Evolutionary conservation across 2,329 filamentous ascomycete species (phyloP), one percentile per base, ranked within the genome.

Genomic region (Tolypocladium tundrense): DNA sequence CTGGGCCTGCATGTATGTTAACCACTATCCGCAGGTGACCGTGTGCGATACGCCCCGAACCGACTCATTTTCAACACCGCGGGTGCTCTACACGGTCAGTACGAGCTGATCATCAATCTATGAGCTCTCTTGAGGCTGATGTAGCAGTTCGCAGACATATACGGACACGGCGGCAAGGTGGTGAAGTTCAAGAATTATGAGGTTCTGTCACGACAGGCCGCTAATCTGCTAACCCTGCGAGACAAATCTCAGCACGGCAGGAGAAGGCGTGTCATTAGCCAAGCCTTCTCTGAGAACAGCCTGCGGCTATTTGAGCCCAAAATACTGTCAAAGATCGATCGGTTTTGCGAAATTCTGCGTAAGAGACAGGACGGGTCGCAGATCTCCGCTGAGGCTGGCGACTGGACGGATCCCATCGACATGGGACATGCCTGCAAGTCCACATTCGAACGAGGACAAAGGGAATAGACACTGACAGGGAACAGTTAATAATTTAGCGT

Each of bases 11-110:
- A 27, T 3, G n/a, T 16, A 13, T 45, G 8, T 11, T 45, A 8
- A 45, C 21, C 21, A 6, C 43, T 45, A 2, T 27, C n/a, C 6
- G 27, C 37, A 59, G 53, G 58, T 4, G 43, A 60, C 41, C 59
- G 65, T 9, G 62, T 73, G 54, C 64, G 69, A 27, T 60, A 73
- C 37, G 69, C 59, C 24, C 71, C 70, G 0, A 70, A 68, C 57
- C 53, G 61, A 14, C 50, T 63, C 2, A 31, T 62, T 4, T 51
- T 63, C 39, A 61, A 62, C 39, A 62, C 57, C 35, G 59, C 24
- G n/a, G 45, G 48, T 2, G 61, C 58, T 53, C 43, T 59, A 8
- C 48, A 54, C 19, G 62, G 62, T 62, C 4, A 45, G 21, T 5
- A 2, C 1, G 10, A 24, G 11, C 21, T 27, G 13, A 13, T 5